These are phyloP conservation scores for Ammopiptanthus mongolicus DNA, from an alignment of 306 rosid species.

Conservation along the genomic window DNA sequence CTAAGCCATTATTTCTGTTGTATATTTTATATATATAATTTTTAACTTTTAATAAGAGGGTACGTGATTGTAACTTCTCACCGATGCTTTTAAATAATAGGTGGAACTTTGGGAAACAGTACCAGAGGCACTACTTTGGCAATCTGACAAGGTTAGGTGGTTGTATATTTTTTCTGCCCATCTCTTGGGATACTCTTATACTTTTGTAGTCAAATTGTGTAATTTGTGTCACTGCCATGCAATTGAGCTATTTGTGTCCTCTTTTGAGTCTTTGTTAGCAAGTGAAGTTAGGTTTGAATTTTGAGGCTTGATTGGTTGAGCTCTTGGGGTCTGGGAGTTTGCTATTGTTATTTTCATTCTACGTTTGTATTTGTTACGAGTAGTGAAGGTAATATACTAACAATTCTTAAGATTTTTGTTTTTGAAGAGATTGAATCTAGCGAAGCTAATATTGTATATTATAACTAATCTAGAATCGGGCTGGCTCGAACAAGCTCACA, in stretches of 20 bases:
- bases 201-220: conserved; percentile 35
- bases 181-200: conserved; percentile 30
- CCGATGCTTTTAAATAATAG: no score
- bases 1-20: no score
- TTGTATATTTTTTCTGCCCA: conserved; percentile 32
- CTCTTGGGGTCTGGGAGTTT: conserved; percentile 43
- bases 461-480: no score
- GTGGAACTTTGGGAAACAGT: no score
- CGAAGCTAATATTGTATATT: no score
- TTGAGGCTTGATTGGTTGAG: conserved; percentile 36
- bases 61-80: no score
- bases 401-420: no score
- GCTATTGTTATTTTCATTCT: conserved; percentile 24
- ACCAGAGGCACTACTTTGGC: conserved; percentile 33
- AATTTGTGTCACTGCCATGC: conserved; percentile 39
- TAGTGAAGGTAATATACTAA: no score
- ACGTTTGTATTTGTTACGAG: conserved; percentile 27
- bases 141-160: conserved; percentile 41
- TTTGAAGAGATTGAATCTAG: no score
- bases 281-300: conserved; percentile 44
- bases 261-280: conserved; percentile 34
- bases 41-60: no score
- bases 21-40: no score
- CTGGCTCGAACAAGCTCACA: no score
- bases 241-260: conserved; percentile 37